A percentile compares a stretch with the other conserved stretches of the same genome.
phyloP scores from a whole-genome alignment of 2,329 filamentous ascomycete species.

The Epichloe hybrida region DNA sequence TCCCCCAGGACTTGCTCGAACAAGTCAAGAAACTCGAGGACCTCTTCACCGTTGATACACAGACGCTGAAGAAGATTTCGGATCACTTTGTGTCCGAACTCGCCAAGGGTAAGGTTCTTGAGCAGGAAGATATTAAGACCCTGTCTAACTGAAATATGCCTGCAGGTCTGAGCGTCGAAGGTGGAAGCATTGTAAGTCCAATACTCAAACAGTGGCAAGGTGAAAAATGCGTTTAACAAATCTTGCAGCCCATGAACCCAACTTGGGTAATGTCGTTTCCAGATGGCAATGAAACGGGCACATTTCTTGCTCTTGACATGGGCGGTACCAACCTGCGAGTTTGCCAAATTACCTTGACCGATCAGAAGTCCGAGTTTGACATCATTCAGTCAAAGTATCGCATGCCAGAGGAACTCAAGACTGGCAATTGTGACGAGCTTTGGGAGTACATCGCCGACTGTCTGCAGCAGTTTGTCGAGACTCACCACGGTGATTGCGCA shows the following conservation, averaged over 20 bases:
- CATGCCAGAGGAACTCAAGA: constrained; percentile 87
- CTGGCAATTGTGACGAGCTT: constrained; percentile 67
- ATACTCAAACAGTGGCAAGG: not conserved
- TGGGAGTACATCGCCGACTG: constrained; percentile 95
- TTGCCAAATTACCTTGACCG: constrained; percentile 79
- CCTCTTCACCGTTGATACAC: constrained; percentile 61
- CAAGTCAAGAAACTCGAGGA: constrained; percentile 80
- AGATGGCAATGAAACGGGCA: constrained; percentile 74
- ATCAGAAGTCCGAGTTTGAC: constrained; percentile 80
- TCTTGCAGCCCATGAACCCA: constrained; percentile 77
- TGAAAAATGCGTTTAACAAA: constrained; percentile 9
- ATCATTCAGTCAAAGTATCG: constrained; percentile 94
- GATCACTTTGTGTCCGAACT: constrained; percentile 83
- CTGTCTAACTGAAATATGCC: constrained; percentile 7
- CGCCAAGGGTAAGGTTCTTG: constrained; percentile 51
- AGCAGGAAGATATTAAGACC: not conserved
- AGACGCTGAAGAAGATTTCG: constrained; percentile 81
- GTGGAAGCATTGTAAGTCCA: constrained; percentile 73
- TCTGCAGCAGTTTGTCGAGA: constrained; percentile 77
- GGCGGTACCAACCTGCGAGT: constrained; percentile 92
- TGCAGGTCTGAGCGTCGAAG: constrained; percentile 67
- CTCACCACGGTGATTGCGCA: constrained; percentile 57
- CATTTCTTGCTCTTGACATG: constrained; percentile 84
- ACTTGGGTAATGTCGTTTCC: constrained; percentile 92
- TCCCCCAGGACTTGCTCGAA: constrained; percentile 71